These are phyloP conservation scores for Salvia hispanica DNA, from an alignment of 257 asterid species.

Conservation along the genomic window DNA sequence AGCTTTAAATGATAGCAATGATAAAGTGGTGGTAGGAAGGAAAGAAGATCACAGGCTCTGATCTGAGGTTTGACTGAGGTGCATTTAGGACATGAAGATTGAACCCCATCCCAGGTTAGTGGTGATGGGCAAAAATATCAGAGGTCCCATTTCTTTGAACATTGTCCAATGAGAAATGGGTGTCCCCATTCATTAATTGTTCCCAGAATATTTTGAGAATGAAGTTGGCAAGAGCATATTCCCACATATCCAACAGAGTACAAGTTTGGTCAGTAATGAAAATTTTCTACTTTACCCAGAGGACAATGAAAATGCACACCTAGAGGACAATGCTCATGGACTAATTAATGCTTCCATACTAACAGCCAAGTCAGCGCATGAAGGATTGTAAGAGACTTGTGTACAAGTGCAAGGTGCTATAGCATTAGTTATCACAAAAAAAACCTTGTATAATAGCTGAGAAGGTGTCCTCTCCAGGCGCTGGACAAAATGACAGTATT, in stretches of 20 bases:
- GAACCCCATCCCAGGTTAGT: too few species aligned
- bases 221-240: neutral
- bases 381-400: conserved; percentile 14
- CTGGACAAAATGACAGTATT: conserved; percentile 97
- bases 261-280: neutral
- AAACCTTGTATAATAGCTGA: conserved; percentile 85
- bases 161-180: conserved; percentile 12
- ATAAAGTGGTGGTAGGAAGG: neutral
- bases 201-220: neutral
- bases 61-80: neutral
- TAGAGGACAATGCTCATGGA: neutral
- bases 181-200: conserved; percentile 5
- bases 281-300: neutral
- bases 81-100: neutral
- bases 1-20: neutral
- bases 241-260: conserved; percentile 15
- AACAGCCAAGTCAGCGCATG: conserved; percentile 3
- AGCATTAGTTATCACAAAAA: conserved; percentile 7
- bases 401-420: conserved; percentile 8
- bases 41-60: neutral
- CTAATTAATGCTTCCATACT: neutral
- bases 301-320: neutral
- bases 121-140: too few species aligned
- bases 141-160: neutral
- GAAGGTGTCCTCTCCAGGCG: conserved; percentile 91